phyloP scores from a whole-genome alignment of 345 rosid genomes.

The Kernera saxatilis region DNA sequence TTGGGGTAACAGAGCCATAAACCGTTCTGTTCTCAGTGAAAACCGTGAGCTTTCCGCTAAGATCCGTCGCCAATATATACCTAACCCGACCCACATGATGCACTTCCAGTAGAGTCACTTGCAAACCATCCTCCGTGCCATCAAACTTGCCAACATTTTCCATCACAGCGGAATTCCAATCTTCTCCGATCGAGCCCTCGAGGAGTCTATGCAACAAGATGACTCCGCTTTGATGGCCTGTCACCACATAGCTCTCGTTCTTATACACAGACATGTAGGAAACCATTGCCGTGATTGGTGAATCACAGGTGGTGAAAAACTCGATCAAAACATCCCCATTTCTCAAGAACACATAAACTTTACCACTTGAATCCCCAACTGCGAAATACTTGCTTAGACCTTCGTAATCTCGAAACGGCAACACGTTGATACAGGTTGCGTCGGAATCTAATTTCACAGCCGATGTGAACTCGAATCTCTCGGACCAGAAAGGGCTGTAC shows the following conservation, averaged over 20 bases:
- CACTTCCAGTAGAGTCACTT: constrained; percentile 65
- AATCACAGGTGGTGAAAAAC: constrained; percentile 44
- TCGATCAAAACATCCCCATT: constrained; percentile 78
- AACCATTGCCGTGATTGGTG: constrained; percentile 68
- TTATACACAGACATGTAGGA: constrained; percentile 64
- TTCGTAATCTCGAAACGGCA: constrained; percentile 76
- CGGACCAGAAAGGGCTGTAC: constrained; percentile 81
- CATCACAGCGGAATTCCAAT: constrained; percentile 49
- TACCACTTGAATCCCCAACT: constrained; percentile 81
- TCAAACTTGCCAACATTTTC: constrained; percentile 51
- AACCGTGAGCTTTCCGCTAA: constrained; percentile 57
- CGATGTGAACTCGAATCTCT: constrained; percentile 75
- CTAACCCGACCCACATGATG: constrained; percentile 82
- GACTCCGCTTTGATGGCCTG: constrained; percentile 71
- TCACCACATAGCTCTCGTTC: constrained; percentile 73
- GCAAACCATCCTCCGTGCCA: constrained; percentile 31
- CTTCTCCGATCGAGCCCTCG: constrained; percentile 60
- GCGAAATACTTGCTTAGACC: constrained; percentile 86
- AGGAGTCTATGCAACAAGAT: constrained; percentile 61
- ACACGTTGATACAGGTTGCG: constrained; percentile 58
- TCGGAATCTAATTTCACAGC: constrained; percentile 75
- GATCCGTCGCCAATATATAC: constrained; percentile 63
- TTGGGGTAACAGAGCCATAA: constrained; percentile 61
- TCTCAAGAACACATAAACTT: constrained; percentile 60
- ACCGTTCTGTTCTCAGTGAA: constrained; percentile 63